phyloP scores from a whole-genome alignment of 1,284 basidiomycete genomes.

The Erythrobasidium hasegawianum region DNA sequence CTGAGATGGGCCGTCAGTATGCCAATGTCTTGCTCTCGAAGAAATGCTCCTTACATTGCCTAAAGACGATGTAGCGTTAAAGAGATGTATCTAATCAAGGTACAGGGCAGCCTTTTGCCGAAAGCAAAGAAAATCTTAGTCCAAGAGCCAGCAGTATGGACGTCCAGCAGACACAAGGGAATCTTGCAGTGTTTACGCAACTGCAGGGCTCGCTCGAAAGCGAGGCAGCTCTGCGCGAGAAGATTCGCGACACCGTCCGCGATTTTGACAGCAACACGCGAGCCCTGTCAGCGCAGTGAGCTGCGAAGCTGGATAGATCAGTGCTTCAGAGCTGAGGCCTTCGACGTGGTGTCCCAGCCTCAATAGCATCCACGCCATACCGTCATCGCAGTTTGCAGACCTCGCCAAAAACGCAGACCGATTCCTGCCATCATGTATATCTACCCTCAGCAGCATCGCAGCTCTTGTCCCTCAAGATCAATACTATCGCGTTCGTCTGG shows the following conservation, averaged over 20 bases:
- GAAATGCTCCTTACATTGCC: too few species aligned
- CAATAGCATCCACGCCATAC: constrained; percentile 33
- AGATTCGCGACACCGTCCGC: constrained; percentile 36
- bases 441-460: constrained; percentile 34
- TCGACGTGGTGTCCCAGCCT: constrained; percentile 6
- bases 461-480: constrained; percentile 37
- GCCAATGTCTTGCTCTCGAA: too few species aligned
- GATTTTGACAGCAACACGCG: constrained; percentile 37
- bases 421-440: constrained; percentile 12
- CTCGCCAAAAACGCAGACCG: constrained; percentile 26
- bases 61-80: too few species aligned
- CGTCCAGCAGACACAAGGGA: constrained; percentile 5
- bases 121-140: too few species aligned
- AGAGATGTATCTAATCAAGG: too few species aligned
- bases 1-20: too few species aligned
- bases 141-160: too few species aligned
- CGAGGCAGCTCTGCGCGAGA: constrained; percentile 39
- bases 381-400: constrained; percentile 12
- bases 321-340: too few species aligned
- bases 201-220: constrained; percentile 33
- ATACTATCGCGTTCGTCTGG: constrained; percentile 17
- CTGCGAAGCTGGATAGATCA: neutral
- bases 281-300: constrained; percentile 24
- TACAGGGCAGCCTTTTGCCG: too few species aligned
- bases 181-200: constrained; percentile 35